A percentile compares a stretch with the other conserved stretches of the same genome.
These are phyloP conservation scores for Populus nigra DNA, from an alignment of 345 rosid species.

Conservation along the genomic window DNA sequence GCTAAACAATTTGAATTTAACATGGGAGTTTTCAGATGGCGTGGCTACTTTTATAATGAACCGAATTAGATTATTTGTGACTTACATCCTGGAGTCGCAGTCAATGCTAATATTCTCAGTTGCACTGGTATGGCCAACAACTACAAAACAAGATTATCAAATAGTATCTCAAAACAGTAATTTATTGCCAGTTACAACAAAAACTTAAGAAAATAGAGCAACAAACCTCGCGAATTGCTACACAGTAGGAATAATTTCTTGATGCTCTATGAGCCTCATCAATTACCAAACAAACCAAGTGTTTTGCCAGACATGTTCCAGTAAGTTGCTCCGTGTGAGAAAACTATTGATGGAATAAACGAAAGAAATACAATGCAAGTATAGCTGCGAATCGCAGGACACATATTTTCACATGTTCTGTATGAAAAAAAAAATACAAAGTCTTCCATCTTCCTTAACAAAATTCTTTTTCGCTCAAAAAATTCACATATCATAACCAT, in stretches of 20 bases:
- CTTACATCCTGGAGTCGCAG: constrained; percentile 99
- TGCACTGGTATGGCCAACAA: constrained; percentile 71
- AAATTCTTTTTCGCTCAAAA: too few relatives aligned
- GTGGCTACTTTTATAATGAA: background rate
- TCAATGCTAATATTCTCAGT: constrained; percentile 81
- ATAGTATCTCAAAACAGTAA: constrained; percentile 19
- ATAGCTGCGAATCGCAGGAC: background rate
- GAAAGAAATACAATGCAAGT: background rate
- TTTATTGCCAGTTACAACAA: constrained; percentile 11
- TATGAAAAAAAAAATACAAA: background rate
- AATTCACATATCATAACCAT: too few relatives aligned
- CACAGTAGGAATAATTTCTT: constrained; percentile 87
- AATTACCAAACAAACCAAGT: constrained; percentile 82
- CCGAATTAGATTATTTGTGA: constrained; percentile 8
- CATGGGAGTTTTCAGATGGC: constrained; percentile 9
- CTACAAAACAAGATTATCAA: constrained; percentile 42
- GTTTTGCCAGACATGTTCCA: constrained; percentile 77
- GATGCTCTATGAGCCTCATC: constrained; percentile 97
- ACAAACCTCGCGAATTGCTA: constrained; percentile 85
- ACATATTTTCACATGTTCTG: background rate
- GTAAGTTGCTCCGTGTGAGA: constrained; percentile 22
- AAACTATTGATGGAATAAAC: constrained; percentile 8
- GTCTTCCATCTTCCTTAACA: too few relatives aligned
- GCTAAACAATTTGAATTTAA: constrained; percentile 43
- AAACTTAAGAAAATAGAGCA: constrained; percentile 9